A percentile compares a stretch with the other conserved stretches of the same genome.
These are phyloP conservation scores for Bryum argenteum DNA, from an alignment of 225 moss, liverwort and hornwort genomes.

Conservation along the genomic window DNA sequence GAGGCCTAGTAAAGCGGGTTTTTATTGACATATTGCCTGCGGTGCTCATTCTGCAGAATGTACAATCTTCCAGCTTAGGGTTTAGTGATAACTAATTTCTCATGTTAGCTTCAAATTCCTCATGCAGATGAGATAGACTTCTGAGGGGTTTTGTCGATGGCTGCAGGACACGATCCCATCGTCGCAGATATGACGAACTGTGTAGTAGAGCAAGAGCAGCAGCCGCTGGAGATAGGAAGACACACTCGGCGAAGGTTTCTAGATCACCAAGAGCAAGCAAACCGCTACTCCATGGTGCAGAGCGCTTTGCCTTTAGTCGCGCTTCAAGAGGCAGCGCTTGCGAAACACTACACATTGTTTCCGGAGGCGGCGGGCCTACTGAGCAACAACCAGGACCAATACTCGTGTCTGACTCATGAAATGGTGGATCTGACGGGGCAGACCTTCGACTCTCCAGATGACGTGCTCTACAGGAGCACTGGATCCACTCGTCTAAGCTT, in stretches of 20 bases:
- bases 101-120: background rate
- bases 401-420: slow-evolving; percentile 52
- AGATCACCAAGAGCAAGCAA: slow-evolving; percentile 22
- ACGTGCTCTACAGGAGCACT: slow-evolving; percentile 32
- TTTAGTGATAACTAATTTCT: too few species aligned
- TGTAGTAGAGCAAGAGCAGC: slow-evolving; percentile 21
- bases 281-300: slow-evolving; percentile 22
- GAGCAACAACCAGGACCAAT: slow-evolving; percentile 31
- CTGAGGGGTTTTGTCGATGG: background rate
- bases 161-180: slow-evolving; percentile 29
- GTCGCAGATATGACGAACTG: slow-evolving; percentile 26
- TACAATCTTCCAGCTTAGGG: too few species aligned
- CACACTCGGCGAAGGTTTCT: slow-evolving; percentile 24
- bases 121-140: background rate
- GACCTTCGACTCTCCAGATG: slow-evolving; percentile 30
- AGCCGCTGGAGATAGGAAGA: slow-evolving; percentile 14
- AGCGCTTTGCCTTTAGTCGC: slow-evolving; percentile 4
- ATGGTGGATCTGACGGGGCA: slow-evolving; percentile 41
- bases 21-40: too few species aligned
- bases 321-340: slow-evolving; percentile 5
- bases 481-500: slow-evolving; percentile 49
- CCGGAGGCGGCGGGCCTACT: slow-evolving; percentile 40
- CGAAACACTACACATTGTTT: slow-evolving; percentile 44
- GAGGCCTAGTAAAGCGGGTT: too few species aligned
- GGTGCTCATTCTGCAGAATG: too few species aligned